Percentiles rank a stretch among this genome's conserved stretches.
phyloP scores from a whole-genome alignment of 257 asterid genomes.

The Striga asiatica region DNA sequence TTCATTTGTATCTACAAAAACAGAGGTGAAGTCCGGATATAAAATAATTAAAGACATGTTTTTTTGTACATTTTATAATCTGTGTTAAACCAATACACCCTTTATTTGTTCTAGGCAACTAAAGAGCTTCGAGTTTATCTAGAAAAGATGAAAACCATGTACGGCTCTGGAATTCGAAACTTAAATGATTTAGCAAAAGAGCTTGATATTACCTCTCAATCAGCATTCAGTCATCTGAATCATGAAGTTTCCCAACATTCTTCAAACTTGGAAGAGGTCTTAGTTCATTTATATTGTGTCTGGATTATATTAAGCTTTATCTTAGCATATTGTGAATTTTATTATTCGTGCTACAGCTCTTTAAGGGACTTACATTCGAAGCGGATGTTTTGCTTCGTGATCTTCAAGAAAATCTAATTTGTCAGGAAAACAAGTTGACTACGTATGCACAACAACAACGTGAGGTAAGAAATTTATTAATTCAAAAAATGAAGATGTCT shows the following conservation, averaged over 20 bases:
- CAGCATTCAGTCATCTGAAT: conserved; percentile 61
- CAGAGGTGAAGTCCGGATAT: conserved; percentile 28
- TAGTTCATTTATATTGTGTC: conserved; percentile 15
- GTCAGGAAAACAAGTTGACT: conserved; percentile 60
- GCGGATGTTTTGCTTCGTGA: conserved; percentile 74
- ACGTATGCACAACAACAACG: conserved; percentile 69
- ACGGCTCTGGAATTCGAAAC: conserved; percentile 68
- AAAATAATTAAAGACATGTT: conserved; percentile 6
- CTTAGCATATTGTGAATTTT: conserved; percentile 18
- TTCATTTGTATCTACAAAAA: conserved; percentile 78
- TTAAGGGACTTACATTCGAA: conserved; percentile 64
- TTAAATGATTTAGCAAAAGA: conserved; percentile 72
- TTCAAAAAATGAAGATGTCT: neutral
- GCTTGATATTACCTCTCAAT: conserved; percentile 58
- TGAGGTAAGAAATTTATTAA: conserved; percentile 34
- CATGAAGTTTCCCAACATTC: conserved; percentile 85
- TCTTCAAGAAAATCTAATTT: conserved; percentile 75
- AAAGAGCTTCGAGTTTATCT: conserved; percentile 67
- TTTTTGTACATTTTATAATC: too few species aligned
- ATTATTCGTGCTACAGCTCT: conserved; percentile 54
- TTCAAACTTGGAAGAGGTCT: conserved; percentile 67
- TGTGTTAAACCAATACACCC: conserved; percentile 6
- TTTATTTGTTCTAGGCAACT: conserved; percentile 51
- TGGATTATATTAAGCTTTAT: neutral
- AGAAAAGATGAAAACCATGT: conserved; percentile 61